A percentile compares a stretch with the other conserved stretches of the same genome.
phyloP scores from a whole-genome alignment of 768 basidiomycete species.

The Amanita rubescens region DNA sequence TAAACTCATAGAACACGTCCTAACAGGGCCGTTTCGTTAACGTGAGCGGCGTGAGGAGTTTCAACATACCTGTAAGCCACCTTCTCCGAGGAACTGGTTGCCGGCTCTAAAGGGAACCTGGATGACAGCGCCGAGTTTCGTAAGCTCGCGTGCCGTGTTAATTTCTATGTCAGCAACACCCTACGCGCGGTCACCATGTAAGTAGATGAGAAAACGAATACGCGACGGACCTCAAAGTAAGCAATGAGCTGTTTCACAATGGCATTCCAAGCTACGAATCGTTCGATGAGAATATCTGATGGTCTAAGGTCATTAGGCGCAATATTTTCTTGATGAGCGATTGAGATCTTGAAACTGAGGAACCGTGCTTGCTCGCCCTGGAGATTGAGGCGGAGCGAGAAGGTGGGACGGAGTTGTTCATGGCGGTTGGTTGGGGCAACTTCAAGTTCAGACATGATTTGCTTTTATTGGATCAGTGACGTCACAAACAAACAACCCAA shows the following conservation, averaged over 20 bases:
- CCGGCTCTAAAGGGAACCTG: constrained; percentile 95
- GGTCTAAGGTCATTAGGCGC: constrained; percentile 86
- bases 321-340: constrained; percentile 93
- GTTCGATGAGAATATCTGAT: constrained; percentile 94
- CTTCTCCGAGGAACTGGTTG: constrained; percentile 98
- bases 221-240: constrained; percentile 61
- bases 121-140: constrained; percentile 90
- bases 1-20: constrained; percentile 89
- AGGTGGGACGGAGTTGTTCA: constrained; percentile 32
- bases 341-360: constrained; percentile 71
- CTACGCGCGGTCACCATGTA: constrained; percentile 13
- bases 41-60: constrained; percentile 3
- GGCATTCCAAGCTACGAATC: constrained; percentile 90
- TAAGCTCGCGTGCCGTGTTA: constrained; percentile 88
- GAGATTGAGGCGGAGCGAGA: constrained; percentile 73
- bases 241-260: constrained; percentile 94
- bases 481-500: constrained; percentile 2
- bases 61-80: constrained; percentile 69
- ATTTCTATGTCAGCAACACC: constrained; percentile 82
- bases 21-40: constrained; percentile 17
- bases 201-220: neutral
- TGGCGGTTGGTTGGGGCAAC: neutral
- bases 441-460: no score
- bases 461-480: neutral
- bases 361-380: constrained; percentile 53